Evolutionary conservation across 768 basidiomycete genomes (phyloP), one percentile per base, ranked within the genome.

Genomic region (Lentinula raphanica): DNA sequence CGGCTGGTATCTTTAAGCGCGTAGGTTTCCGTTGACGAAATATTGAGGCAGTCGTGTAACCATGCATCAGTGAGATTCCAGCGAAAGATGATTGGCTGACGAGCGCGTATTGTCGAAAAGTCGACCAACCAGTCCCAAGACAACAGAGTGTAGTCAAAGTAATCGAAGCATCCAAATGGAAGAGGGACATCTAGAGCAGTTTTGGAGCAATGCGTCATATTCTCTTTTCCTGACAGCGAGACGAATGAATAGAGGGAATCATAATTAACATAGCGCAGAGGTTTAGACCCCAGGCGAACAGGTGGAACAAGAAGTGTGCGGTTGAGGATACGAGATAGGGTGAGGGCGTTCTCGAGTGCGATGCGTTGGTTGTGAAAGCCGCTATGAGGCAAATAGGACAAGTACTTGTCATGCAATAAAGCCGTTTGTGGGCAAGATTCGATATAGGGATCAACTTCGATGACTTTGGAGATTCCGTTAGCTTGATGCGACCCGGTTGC

Each of bases 331-430:
- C 71, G 75, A 1, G 90, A 78, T 51, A 93, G 79, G n/a, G 86
- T 75, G 19, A 92, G 78, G 2, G 89, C 92, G 64, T 94, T 94
- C 72, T 93, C 89, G 60, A 94, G 79, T 17, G 89, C 86, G 62
- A 94, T 91, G 32, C 90, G 85, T 71, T 93, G 90, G 69, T 91
- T 93, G 70, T 93, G 89, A 62, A 90, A 87, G 3, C 90, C 88
- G 61, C 88, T 90, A 67, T 93, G 90, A 12, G 91, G 90, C 19
- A 93, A 76, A 68, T 90, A 93, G 19, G 88, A 77, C 19, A 94
- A 70, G 68, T 80, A 93, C 54, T 67, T 73, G 60, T 76, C 76
- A 12, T 68, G 57, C 2, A 62, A 61, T 56, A 27, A 56, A 23
- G 23, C 72, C 67, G 1, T 48, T 49, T 23, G 21, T 56, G 60